A percentile compares a stretch with the other conserved stretches of the same genome.
Conservation (phyloP, 805 yeast genomes). For the Myxozyma udenii region DNA sequence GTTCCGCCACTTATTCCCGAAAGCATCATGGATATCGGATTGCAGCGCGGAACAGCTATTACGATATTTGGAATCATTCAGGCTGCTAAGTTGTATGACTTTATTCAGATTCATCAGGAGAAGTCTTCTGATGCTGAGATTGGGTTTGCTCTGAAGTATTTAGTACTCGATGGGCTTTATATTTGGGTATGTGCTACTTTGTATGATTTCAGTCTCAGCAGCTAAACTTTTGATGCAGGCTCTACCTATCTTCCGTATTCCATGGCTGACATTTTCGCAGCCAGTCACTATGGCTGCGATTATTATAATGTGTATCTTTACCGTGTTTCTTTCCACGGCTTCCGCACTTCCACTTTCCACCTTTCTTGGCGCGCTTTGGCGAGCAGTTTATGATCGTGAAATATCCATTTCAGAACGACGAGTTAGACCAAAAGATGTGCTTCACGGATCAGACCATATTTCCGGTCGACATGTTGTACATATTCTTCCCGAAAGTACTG, state of each 20-base stretch:
- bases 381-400: constrained; percentile 35
- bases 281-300: constrained; percentile 52
- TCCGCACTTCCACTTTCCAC: constrained; percentile 26
- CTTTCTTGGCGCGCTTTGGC: constrained; percentile 30
- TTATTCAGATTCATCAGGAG: constrained; percentile 55
- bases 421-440: constrained; percentile 36
- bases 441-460: constrained; percentile 53
- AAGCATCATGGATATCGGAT: constrained; percentile 62
- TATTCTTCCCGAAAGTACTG: constrained; percentile 87
- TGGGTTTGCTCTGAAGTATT: constrained; percentile 66
- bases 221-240: constrained; percentile 25
- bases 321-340: constrained; percentile 46
- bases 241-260: constrained; percentile 73
- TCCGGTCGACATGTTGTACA: constrained; percentile 84
- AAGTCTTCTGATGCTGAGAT: constrained; percentile 49
- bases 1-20: constrained; percentile 52
- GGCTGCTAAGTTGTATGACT: constrained; percentile 77
- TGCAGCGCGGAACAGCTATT: constrained; percentile 69
- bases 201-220: not conserved
- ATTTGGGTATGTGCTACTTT: constrained; percentile 44
- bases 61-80: constrained; percentile 72
- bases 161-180: constrained; percentile 67
- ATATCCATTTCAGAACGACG: constrained; percentile 38
- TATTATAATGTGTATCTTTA: constrained; percentile 45
- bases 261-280: constrained; percentile 66